A percentile compares a stretch with the other conserved stretches of the same genome.
phyloP scores from a whole-genome alignment of 2,329 filamentous ascomycete genomes.

The Fusarium graminum region DNA sequence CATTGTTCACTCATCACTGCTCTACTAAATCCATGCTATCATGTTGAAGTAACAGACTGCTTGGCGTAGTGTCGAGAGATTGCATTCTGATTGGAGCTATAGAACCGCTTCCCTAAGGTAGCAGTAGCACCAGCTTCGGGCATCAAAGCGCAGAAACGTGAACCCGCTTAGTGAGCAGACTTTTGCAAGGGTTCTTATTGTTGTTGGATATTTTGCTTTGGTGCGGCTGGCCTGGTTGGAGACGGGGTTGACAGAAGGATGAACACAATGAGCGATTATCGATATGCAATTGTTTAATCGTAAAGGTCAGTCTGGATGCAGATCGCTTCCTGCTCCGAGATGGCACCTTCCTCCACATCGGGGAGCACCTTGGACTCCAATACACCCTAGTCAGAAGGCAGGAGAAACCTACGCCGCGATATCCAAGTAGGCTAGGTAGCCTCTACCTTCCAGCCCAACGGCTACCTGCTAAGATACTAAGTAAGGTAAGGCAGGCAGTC shows the following conservation, averaged over 20 bases:
- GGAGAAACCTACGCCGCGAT: slow-evolving; percentile 1
- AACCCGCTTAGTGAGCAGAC: background rate
- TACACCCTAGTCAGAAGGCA: background rate
- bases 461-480: background rate
- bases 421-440: too few relatives aligned
- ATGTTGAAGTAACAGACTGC: background rate
- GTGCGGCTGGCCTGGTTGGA: slow-evolving; percentile 25
- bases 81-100: slow-evolving; percentile 7
- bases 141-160: slow-evolving; percentile 19
- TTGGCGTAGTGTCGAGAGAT: slow-evolving; percentile 9
- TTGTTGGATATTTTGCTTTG: background rate
- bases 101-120: slow-evolving; percentile 14
- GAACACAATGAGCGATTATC: slow-evolving; percentile 14
- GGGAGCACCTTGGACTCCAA: background rate
- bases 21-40: background rate
- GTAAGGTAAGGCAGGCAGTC: background rate
- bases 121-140: slow-evolving; percentile 25
- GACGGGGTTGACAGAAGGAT: slow-evolving; percentile 27
- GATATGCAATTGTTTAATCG: slow-evolving; percentile 12
- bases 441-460: slow-evolving; percentile 2
- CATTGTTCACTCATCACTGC: slow-evolving; percentile 9
- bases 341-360: slow-evolving; percentile 4
- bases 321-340: slow-evolving; percentile 7
- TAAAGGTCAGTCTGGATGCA: slow-evolving; percentile 14
- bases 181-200: background rate